Evolutionary conservation across 2,329 filamentous ascomycete species (phyloP).

Genomic region (Diaporthe batatas): DNA sequence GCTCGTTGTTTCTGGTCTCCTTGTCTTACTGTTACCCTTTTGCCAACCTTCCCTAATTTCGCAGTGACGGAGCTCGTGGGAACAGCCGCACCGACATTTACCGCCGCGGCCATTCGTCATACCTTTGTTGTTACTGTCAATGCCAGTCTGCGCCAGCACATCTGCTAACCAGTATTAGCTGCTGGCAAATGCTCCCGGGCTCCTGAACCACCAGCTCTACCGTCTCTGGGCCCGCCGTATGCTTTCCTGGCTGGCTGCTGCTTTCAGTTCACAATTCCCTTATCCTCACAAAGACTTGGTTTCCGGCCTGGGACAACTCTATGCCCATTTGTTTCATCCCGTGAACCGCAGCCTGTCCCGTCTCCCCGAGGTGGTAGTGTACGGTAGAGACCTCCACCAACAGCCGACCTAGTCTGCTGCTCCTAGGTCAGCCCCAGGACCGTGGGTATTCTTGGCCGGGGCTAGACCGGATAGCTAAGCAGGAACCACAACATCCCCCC

Average conservation of each 20-base stretch:
- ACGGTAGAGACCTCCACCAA: background rate
- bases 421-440: slow-evolving; percentile 21
- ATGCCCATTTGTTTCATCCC: background rate
- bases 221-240: background rate
- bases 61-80: background rate
- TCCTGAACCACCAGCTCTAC: background rate
- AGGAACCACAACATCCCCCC: background rate
- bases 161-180: background rate
- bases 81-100: background rate
- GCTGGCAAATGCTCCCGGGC: background rate
- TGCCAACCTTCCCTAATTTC: background rate
- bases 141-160: slow-evolving; percentile 23
- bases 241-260: background rate
- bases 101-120: slow-evolving; percentile 11
- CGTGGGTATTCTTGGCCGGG: slow-evolving; percentile 32
- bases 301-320: background rate
- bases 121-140: slow-evolving; percentile 23
- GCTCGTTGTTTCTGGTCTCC: slow-evolving; percentile 8
- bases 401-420: slow-evolving; percentile 22
- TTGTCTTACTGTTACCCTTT: slow-evolving; percentile 4
- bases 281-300: slow-evolving; percentile 5
- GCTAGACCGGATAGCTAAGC: slow-evolving; percentile 21
- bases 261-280: slow-evolving; percentile 14
- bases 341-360: slow-evolving; percentile 8
- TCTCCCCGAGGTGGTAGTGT: slow-evolving; percentile 9